Evolutionary conservation across 140 eudicot species (phyloP).

Genomic region (Cichorium intybus): DNA sequence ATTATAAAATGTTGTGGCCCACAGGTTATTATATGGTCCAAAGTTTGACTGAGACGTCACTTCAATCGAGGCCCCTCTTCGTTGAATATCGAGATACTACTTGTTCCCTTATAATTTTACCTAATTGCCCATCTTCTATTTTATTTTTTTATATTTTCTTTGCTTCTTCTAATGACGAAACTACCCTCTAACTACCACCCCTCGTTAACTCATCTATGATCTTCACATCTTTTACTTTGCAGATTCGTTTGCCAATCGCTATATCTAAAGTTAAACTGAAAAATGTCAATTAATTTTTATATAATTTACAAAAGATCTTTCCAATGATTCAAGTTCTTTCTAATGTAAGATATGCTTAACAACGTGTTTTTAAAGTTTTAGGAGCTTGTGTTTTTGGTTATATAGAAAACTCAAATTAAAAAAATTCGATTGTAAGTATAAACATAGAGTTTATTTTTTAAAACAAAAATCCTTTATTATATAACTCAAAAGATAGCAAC

Average conservation of each 20-base stretch:
- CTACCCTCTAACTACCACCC: conserved; percentile 17
- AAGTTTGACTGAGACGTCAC: conserved; percentile 62
- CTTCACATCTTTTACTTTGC: neutral
- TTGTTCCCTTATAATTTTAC: conserved; percentile 36
- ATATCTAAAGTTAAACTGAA: too few species aligned
- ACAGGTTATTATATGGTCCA: conserved; percentile 38
- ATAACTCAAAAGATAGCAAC: too few species aligned
- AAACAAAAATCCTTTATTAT: too few species aligned
- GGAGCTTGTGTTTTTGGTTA: too few species aligned
- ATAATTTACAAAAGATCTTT: neutral
- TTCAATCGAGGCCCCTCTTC: conserved; percentile 67
- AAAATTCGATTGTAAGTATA: too few species aligned
- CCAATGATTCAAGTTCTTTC: neutral
- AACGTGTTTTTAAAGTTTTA: too few species aligned
- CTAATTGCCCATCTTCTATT: conserved; percentile 23
- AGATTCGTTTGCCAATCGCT: too few species aligned
- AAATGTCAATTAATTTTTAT: neutral
- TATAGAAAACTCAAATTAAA: too few species aligned
- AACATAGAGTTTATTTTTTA: too few species aligned
- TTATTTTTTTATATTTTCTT: neutral
- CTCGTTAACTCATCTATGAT: neutral
- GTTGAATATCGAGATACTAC: conserved; percentile 53
- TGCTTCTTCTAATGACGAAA: conserved; percentile 6
- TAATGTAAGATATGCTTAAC: neutral
- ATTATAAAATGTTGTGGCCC: conserved; percentile 21